A percentile compares a stretch with the other conserved stretches of the same genome.
phyloP scores from a whole-genome alignment of 169 alveolate species.

The Cryptosporidium sp. region DNA sequence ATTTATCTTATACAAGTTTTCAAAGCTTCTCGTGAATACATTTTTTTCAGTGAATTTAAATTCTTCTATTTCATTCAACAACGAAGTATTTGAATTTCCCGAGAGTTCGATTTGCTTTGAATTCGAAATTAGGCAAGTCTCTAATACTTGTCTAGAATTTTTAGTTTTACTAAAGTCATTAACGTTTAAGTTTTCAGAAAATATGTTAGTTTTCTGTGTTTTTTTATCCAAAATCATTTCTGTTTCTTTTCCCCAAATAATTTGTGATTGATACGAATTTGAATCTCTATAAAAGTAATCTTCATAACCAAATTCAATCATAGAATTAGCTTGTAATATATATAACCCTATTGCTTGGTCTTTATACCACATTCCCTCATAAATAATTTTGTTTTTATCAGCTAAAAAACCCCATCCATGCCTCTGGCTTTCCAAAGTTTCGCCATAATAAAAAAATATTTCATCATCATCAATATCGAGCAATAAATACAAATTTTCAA shows the following conservation, averaged over 20 bases:
- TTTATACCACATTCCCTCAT: slow-evolving; percentile 81
- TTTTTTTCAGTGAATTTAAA: too few species aligned
- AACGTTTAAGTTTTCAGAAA: background rate
- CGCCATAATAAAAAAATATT: slow-evolving; percentile 78
- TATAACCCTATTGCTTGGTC: slow-evolving; percentile 79
- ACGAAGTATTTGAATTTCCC: background rate
- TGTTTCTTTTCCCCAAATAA: slow-evolving; percentile 45
- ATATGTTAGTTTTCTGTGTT: background rate
- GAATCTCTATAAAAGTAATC: slow-evolving; percentile 72
- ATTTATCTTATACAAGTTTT: background rate
- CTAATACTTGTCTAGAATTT: background rate
- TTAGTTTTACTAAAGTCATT: background rate
- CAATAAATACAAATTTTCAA: background rate
- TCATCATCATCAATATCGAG: background rate
- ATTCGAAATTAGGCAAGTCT: background rate
- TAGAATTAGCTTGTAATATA: slow-evolving; percentile 75
- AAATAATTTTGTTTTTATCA: slow-evolving; percentile 76
- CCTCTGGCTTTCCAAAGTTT: slow-evolving; percentile 77
- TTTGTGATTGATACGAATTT: slow-evolving; percentile 4
- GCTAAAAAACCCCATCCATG: slow-evolving; percentile 83
- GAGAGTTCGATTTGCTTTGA: background rate
- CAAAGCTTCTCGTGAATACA: background rate
- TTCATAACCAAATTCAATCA: slow-evolving; percentile 78
- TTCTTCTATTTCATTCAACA: background rate
- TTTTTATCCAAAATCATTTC: slow-evolving; percentile 14